Conservation (phyloP, 2,329 filamentous ascomycete species). For the Lasiodiplodia sp. region DNA sequence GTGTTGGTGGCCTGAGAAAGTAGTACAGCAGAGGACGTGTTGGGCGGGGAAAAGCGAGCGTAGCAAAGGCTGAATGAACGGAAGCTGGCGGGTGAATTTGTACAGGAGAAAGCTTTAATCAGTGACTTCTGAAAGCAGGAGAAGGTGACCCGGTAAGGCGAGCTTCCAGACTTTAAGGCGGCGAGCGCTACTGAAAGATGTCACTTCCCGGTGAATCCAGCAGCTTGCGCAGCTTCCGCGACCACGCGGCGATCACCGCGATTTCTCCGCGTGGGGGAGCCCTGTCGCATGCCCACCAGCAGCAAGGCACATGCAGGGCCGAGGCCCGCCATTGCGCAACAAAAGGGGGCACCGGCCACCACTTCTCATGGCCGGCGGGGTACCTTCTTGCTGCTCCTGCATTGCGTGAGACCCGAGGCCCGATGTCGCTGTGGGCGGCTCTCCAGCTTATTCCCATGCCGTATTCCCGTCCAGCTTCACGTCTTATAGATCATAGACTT, state of each 20-base stretch:
- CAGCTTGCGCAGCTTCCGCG: constrained; percentile 24
- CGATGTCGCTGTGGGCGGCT: constrained; percentile 9
- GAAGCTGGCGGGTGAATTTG: constrained; percentile 5
- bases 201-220: not conserved
- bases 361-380: constrained; percentile 17
- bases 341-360: constrained; percentile 22
- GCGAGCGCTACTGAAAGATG: constrained; percentile 22
- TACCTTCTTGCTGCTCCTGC: not conserved
- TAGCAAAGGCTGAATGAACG: constrained; percentile 12
- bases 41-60: constrained; percentile 18
- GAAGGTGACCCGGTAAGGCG: not conserved
- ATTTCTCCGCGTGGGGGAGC: constrained; percentile 21
- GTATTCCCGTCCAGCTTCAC: constrained; percentile 17
- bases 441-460: constrained; percentile 19
- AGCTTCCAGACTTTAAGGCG: constrained; percentile 17
- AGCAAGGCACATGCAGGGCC: constrained; percentile 10
- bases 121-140: not conserved
- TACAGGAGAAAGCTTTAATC: not conserved
- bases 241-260: constrained; percentile 24
- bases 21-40: not conserved
- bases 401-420: constrained; percentile 16
- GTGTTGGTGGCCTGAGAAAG: constrained; percentile 22
- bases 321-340: not conserved
- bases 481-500: constrained; percentile 6
- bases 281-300: not conserved